Evolutionary conservation across 2,329 filamentous ascomycete genomes (phyloP), one percentile per base, ranked within the genome.

Genomic region (Tolypocladium amazonense): DNA sequence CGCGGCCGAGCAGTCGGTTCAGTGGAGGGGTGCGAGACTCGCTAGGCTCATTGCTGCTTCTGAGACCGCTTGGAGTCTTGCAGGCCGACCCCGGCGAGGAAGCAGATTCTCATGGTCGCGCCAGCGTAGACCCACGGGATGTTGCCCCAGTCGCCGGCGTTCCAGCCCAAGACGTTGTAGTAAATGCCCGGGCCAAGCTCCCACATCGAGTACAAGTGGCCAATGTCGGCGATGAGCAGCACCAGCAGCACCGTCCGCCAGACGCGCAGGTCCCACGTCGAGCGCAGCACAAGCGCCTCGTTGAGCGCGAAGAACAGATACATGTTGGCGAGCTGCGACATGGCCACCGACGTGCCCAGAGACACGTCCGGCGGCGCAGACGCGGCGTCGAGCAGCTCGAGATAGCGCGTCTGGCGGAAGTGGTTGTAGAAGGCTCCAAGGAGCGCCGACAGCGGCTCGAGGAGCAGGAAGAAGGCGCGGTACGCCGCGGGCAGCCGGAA

Each of bases 251-350:
- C 77, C 1, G 82, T 78, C 64, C 76, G 79, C 89, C 89, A 93
- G 60, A 93, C 88, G 30, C 78, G 77, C 39, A 87, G 68, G 73
- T 92, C 86, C 56, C 76, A 75, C 8, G 89, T 90, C 20, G 82
- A 79, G 50, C 90, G 85, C 64, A 93, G 79, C 15, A 93, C 86
- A 30, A 91, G 74, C 2, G 88, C 88, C 74, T 94, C 89, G 74
- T 88, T 90, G 67, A 93, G 73, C 59, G 88, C 84, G 72, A 92
- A 90, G 60, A 89, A 81, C 45, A 92, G 72, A 74, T 92, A 93
- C 63, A 92, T 77, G 72, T 91, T 92, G 52, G 87, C 88, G 38
- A 93, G 81, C 74, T 93, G 89, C 23, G 85, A 84, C 66, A 92
- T 77, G 47, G 85, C 84, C 61, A 92, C 83, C 12, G 83, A 81